phyloP scores from a whole-genome alignment of 257 asterid species.

The Verbena officinalis region DNA sequence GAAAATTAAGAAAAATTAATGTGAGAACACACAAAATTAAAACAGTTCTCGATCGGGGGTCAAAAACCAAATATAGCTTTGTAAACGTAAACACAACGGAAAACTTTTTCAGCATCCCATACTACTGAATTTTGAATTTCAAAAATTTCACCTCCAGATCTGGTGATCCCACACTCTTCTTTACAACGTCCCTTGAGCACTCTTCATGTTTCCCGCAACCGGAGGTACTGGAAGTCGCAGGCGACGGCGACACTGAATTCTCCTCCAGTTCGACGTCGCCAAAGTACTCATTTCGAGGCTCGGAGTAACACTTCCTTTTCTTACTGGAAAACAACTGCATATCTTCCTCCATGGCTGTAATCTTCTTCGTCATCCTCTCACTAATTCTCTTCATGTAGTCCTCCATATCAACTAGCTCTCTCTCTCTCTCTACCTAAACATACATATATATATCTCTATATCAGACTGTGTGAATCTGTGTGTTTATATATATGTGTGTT shows the following conservation, averaged over 20 bases:
- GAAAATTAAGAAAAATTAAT: slow-evolving; percentile 13
- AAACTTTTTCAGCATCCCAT: slow-evolving; percentile 15
- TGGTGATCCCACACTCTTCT: slow-evolving; percentile 40
- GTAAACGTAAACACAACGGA: slow-evolving; percentile 15
- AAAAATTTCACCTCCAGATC: slow-evolving; percentile 71
- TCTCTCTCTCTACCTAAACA: slow-evolving; percentile 21
- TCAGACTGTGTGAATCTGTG: neutral
- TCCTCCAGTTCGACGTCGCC: slow-evolving; percentile 34
- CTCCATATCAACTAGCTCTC: too few species aligned
- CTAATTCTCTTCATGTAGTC: slow-evolving; percentile 38
- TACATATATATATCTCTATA: neutral
- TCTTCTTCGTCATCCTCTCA: slow-evolving; percentile 35
- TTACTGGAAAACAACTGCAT: slow-evolving; percentile 44
- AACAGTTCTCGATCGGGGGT: neutral
- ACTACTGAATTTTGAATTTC: slow-evolving; percentile 31
- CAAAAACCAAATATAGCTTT: slow-evolving; percentile 7
- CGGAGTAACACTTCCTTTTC: slow-evolving; percentile 53
- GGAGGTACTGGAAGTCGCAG: slow-evolving; percentile 49
- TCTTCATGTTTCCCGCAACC: slow-evolving; percentile 30
- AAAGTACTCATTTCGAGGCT: slow-evolving; percentile 28
- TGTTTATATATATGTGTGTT: slow-evolving; percentile 4
- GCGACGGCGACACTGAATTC: slow-evolving; percentile 47
- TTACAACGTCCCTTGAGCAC: slow-evolving; percentile 35
- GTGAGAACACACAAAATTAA: neutral
- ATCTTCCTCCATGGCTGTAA: slow-evolving; percentile 42